phyloP scores from a whole-genome alignment of 108 stramenopile genomes.

The Conticribra guillardii region DNA sequence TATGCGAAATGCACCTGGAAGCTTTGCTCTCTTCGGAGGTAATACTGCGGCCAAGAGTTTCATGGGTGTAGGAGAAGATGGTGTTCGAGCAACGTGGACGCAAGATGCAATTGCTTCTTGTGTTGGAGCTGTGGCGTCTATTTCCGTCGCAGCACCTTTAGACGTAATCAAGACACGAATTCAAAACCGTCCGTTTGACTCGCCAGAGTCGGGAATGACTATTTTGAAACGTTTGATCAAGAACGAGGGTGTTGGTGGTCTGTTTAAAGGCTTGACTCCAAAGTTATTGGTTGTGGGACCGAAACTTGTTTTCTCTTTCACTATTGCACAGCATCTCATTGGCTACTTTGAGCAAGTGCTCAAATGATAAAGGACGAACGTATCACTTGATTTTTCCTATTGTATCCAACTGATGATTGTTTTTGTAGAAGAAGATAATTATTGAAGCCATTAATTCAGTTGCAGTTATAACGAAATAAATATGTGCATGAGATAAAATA shows the following conservation, averaged over 20 bases:
- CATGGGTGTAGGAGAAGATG: conserved; percentile 60
- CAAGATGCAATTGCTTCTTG: conserved; percentile 63
- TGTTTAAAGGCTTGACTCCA: conserved; percentile 83
- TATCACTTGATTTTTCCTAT: no score
- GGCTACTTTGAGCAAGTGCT: conserved; percentile 55
- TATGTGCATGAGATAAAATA: no score
- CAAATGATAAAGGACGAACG: conserved; percentile 32
- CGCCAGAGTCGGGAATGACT: conserved; percentile 65
- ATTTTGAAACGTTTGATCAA: conserved; percentile 66
- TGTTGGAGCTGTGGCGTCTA: conserved; percentile 63
- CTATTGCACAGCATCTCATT: conserved; percentile 81
- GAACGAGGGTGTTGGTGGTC: conserved; percentile 68
- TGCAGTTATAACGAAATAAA: no score
- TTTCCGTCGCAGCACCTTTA: conserved; percentile 73
- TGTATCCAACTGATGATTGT: no score
- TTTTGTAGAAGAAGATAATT: no score
- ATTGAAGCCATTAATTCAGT: no score
- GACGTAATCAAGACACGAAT: conserved; percentile 84
- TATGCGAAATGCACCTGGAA: conserved; percentile 80
- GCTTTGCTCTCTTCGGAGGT: conserved; percentile 82
- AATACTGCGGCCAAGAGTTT: conserved; percentile 59
- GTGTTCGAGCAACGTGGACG: conserved; percentile 54
- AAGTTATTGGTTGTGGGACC: conserved; percentile 84
- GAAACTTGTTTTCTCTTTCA: conserved; percentile 83
- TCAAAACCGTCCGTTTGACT: conserved; percentile 76